A percentile compares a stretch with the other conserved stretches of the same genome.
These are phyloP conservation scores for Clitocybe nebularis DNA, from an alignment of 1,284 basidiomycete species.

Conservation along the genomic window DNA sequence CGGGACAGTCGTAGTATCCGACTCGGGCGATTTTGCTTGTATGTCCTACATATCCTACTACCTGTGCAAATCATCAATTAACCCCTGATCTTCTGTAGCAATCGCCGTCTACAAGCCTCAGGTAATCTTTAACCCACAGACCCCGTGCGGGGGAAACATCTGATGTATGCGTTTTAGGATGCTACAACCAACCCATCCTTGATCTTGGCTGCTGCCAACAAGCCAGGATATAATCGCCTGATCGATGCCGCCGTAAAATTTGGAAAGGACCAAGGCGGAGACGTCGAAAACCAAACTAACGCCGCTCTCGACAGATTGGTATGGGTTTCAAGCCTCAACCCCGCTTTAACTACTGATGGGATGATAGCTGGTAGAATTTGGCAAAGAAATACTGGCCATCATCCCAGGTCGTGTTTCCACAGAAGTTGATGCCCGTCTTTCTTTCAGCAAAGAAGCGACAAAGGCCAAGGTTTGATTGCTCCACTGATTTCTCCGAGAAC, in stretches of 20 bases:
- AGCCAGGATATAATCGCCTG: conserved; percentile 80
- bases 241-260: conserved; percentile 82
- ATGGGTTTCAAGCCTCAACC: conserved; percentile 21
- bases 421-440: conserved; percentile 96
- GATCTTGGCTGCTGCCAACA: conserved; percentile 91
- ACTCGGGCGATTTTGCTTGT: conserved; percentile 88
- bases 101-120: conserved; percentile 94
- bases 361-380: conserved; percentile 89
- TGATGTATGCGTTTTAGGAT: conserved; percentile 43
- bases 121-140: conserved; percentile 31
- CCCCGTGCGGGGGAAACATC: conserved; percentile 9
- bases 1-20: conserved; percentile 93
- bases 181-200: conserved; percentile 95
- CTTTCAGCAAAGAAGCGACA: conserved; percentile 92
- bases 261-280: conserved; percentile 80
- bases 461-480: conserved; percentile 67
- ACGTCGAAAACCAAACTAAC: conserved; percentile 68
- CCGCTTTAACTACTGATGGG: conserved; percentile 11
- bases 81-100: conserved; percentile 38
- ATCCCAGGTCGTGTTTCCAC: conserved; percentile 99
- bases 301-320: conserved; percentile 88
- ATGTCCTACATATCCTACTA: conserved; percentile 26
- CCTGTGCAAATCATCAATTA: conserved; percentile 2
- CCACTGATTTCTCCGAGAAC: neutral
- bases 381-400: conserved; percentile 91